A percentile compares a stretch with the other conserved stretches of the same genome.
Conservation (phyloP, 805 yeast species). For the Metschnikowia dekortorum region DNA sequence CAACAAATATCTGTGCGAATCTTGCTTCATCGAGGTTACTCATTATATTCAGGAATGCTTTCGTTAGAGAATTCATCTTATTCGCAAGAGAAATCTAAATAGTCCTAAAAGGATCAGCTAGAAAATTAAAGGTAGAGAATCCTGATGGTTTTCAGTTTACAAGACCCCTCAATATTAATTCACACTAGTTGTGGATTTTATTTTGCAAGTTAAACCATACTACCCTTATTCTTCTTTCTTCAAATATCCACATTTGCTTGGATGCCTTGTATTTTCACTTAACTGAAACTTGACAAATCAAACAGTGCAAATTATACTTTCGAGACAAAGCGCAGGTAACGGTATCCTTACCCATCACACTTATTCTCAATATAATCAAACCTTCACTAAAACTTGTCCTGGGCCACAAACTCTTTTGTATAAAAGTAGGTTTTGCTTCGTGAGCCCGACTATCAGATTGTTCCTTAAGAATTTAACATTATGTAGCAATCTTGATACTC, state of each 20-base stretch:
- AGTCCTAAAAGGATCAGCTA: neutral
- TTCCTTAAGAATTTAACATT: neutral
- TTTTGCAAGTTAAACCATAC: neutral
- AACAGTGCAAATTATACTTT: neutral
- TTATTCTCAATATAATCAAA: neutral
- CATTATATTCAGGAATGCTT: neutral
- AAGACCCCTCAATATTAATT: neutral
- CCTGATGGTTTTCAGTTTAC: neutral
- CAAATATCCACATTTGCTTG: neutral
- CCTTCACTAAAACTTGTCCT: constrained; percentile 1
- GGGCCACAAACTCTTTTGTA: constrained; percentile 1
- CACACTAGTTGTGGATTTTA: neutral
- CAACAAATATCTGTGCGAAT: neutral
- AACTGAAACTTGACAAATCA: neutral
- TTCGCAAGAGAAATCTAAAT: neutral
- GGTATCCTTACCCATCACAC: neutral
- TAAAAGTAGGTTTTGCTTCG: too few species aligned
- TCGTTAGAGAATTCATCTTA: neutral
- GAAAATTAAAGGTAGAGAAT: neutral
- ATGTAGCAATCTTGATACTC: too few species aligned
- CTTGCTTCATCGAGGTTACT: neutral
- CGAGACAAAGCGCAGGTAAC: neutral
- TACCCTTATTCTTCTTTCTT: neutral
- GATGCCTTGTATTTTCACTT: neutral
- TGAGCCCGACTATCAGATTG: neutral